Base-by-base conservation (phyloP, 2,329 filamentous ascomycete genomes). In the Aureobasidium vineae region DNA sequence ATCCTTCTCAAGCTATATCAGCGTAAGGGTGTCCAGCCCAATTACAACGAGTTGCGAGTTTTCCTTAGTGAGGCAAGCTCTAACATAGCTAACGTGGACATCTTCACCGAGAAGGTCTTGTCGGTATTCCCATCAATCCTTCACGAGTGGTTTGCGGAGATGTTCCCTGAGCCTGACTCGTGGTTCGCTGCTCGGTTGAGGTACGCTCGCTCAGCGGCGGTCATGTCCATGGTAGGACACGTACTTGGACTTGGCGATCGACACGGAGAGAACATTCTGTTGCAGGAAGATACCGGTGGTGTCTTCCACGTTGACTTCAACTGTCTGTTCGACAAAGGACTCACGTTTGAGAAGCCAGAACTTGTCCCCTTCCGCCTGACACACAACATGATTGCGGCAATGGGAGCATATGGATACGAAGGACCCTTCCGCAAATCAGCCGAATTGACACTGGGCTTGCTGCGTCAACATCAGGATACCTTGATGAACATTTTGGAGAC, bases 151-250 rank as follows among this genome's bases (percentile, higher is more conserved):
- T 99, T 99, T 77, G 87, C 95, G 23, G 90, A 96, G 71, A 92
- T 92, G 72, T 99, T 97, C 75, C 92, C 95, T 0, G 92, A 96
- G 74, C 93, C 96, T 4, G 91, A 91, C 15, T 84, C 89, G 1
- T 99, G 95, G 95, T 96, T 99, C 77, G 85, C 88, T 2, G 93
- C 94, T 11, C 87, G 95, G 8, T 83, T 98, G 52, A 86, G 88
- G 54, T 99, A 98, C 78, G 96, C 95, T 2, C 87, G 95, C 4
- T 96, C 95, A 0, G 94, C 91, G 73, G 95, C 96, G 13, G 95
- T 99, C 71, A 99, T 99, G 93, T 97, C 92, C n/a, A 99, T 99
- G 86, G 92, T 97, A 5, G 95, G 95, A 59, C 96, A 96, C 66
- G 93, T 98, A 57, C 85, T 99, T 5, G 95, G 87, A 68, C 83